Percentiles rank a stretch among this genome's conserved stretches.
These are phyloP conservation scores for Fusarium cicatricum DNA, from an alignment of 2,329 filamentous ascomycete genomes.

Conservation along the genomic window DNA sequence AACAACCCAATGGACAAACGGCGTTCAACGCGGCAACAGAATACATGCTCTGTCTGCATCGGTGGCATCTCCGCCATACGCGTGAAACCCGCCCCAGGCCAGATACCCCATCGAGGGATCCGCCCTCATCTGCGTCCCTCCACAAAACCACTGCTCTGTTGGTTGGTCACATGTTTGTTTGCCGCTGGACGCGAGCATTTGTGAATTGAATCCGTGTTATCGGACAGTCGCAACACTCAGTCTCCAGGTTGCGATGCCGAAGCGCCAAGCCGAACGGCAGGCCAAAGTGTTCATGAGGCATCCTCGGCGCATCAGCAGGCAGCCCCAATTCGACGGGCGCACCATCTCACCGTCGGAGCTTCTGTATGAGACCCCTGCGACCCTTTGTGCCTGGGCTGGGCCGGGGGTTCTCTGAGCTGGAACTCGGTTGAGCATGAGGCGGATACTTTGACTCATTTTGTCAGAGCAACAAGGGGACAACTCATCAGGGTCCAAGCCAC, in stretches of 20 bases:
- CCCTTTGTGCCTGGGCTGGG: slow-evolving; percentile 24
- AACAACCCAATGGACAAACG: neutral
- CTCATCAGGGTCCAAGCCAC: slow-evolving; percentile 31
- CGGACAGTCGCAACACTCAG: slow-evolving; percentile 2
- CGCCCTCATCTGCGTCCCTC: slow-evolving; percentile 7
- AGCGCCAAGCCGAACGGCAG: slow-evolving; percentile 14
- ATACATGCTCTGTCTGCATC: neutral
- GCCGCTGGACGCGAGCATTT: slow-evolving; percentile 22
- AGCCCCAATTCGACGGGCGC: slow-evolving; percentile 17
- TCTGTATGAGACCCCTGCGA: slow-evolving; percentile 9
- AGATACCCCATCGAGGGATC: slow-evolving; percentile 16
- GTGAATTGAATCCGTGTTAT: neutral
- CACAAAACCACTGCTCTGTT: neutral
- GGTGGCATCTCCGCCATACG: slow-evolving; percentile 7
- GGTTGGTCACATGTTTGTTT: neutral
- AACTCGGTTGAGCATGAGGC: slow-evolving; percentile 6
- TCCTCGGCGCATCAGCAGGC: slow-evolving; percentile 14
- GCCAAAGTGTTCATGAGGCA: slow-evolving; percentile 14
- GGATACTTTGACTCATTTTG: slow-evolving; percentile 28
- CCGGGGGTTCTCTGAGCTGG: slow-evolving; percentile 20
- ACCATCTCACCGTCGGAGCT: slow-evolving; percentile 3
- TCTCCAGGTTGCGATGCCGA: slow-evolving; percentile 12
- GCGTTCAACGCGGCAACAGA: slow-evolving; percentile 3
- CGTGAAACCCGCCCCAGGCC: slow-evolving; percentile 18
- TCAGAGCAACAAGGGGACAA: slow-evolving; percentile 32